A percentile compares a stretch with the other conserved stretches of the same genome.
These are phyloP conservation scores for Ambrosia artemisiifolia DNA, from an alignment of 129 eudicot species.

Conservation along the genomic window DNA sequence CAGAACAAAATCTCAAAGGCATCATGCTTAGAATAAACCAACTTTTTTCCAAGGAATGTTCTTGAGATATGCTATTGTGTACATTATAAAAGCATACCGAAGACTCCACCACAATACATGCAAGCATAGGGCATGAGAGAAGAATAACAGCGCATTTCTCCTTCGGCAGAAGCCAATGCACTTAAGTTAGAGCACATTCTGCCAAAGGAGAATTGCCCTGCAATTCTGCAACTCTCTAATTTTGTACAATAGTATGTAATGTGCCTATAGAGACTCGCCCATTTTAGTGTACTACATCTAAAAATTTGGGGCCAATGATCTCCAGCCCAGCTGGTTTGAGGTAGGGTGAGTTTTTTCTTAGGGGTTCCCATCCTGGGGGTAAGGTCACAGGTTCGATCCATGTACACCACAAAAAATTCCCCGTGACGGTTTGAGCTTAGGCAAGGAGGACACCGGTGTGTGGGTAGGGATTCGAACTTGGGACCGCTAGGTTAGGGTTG, in stretches of 20 bases:
- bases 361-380: too few relatives aligned
- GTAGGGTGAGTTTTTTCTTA: too few relatives aligned
- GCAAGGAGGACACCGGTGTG: too few relatives aligned
- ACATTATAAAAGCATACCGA: slow-evolving; percentile 18
- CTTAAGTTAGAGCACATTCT: slow-evolving; percentile 19
- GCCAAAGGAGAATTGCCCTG: slow-evolving; percentile 76
- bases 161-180: slow-evolving; percentile 41
- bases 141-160: slow-evolving; percentile 56
- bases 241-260: background rate
- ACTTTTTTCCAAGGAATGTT: slow-evolving; percentile 36
- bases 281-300: background rate
- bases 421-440: too few relatives aligned
- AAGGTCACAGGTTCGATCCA: too few relatives aligned
- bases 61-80: slow-evolving; percentile 30
- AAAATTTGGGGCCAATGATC: too few relatives aligned
- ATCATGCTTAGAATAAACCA: slow-evolving; percentile 48
- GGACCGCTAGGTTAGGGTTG: too few relatives aligned
- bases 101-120: slow-evolving; percentile 12
- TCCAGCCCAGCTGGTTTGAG: too few relatives aligned
- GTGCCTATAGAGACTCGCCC: background rate
- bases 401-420: too few relatives aligned
- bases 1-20: slow-evolving; percentile 38
- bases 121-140: slow-evolving; percentile 21
- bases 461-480: too few relatives aligned
- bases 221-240: slow-evolving; percentile 36